Evolutionary conservation across 2,329 filamentous ascomycete genomes (phyloP).

Genomic region (Fonsecaea pedrosoi): DNA sequence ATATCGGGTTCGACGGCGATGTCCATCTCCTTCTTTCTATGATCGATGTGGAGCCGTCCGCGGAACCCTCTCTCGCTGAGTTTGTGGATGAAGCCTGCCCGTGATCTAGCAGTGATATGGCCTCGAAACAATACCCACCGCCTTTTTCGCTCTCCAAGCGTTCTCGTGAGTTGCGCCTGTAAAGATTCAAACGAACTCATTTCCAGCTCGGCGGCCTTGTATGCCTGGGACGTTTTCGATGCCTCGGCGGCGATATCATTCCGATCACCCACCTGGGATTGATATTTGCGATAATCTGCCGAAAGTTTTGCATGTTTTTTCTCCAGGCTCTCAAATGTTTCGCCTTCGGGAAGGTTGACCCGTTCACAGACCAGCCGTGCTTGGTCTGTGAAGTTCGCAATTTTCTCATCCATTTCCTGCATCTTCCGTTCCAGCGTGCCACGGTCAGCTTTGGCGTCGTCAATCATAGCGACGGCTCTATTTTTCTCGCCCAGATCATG

Average conservation of each 20-base stretch:
- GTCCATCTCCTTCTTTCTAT: constrained; percentile 74
- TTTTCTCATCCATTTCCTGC: constrained; percentile 44
- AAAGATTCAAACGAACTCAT: constrained; percentile 48
- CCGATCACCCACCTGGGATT: constrained; percentile 67
- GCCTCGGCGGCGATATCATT: constrained; percentile 66
- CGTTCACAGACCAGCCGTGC: constrained; percentile 64
- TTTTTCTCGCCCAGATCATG: constrained; percentile 68
- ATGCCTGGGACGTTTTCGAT: constrained; percentile 46
- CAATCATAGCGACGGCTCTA: constrained; percentile 59
- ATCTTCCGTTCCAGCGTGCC: constrained; percentile 55
- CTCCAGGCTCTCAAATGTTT: constrained; percentile 63
- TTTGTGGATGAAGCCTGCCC: constrained; percentile 85
- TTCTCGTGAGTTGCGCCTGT: constrained; percentile 59
- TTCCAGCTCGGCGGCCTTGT: constrained; percentile 48
- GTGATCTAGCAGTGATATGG: constrained; percentile 83
- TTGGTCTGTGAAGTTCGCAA: constrained; percentile 62
- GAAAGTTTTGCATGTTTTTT: constrained; percentile 59
- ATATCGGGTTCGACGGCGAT: constrained; percentile 76
- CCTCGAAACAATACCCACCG: constrained; percentile 84
- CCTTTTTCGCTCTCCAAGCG: constrained; percentile 71
- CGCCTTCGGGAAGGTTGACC: constrained; percentile 68
- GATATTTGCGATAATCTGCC: constrained; percentile 65
- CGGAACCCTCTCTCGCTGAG: constrained; percentile 89
- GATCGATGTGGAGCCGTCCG: constrained; percentile 79
- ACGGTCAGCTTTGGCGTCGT: constrained; percentile 57